Evolutionary conservation across 2,329 filamentous ascomycete genomes (phyloP), one percentile per base, ranked within the genome.

Genomic region (Pseudocercospora crystallina): DNA sequence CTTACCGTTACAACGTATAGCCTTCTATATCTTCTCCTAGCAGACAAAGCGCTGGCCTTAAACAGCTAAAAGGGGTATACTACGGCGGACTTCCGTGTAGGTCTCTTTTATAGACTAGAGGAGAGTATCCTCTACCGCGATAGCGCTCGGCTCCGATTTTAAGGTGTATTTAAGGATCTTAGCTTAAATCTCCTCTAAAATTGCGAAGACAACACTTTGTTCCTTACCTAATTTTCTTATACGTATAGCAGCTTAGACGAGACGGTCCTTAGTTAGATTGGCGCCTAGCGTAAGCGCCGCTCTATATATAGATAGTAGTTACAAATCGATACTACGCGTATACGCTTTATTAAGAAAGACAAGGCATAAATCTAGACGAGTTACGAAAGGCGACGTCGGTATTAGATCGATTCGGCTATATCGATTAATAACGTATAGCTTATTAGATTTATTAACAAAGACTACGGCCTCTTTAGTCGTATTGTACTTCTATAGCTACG

Each of bases 291-390:
- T 90, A 0, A 90, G 81, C 0, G 82, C 82, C 0, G 85, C 87
- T 0, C 80, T 72, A 56, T 83, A 85, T 8, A 76, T 5, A 0
- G 51, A 48, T 0, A 84, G 86, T 0, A 89, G 66, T 31, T 77
- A 80, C 0, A 90, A 61, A 54, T 91, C 86, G 0, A 79, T 88
- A 0, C 87, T 86, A 3, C 86, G 68, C 0, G 86, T 88, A 54
- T 90, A 86, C 0, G 79, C 77, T 50, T 90, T 81, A 43, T 90
- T 86, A 0, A 91, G 72, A 45, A 84, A 90, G 0, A 89, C 74
- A 0, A 88, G 65, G 48, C 86, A 90, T 0, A 55, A 56, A 2
- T 81, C 79, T 1, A 86, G 65, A 5, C 82, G 76, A 0, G 74
- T 71, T 0, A 70, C 66, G 58, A 80, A 88, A 0, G 83, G 75